Evolutionary conservation across 2,329 filamentous ascomycete genomes (phyloP).

Genomic region (Cordyceps cicadae): DNA sequence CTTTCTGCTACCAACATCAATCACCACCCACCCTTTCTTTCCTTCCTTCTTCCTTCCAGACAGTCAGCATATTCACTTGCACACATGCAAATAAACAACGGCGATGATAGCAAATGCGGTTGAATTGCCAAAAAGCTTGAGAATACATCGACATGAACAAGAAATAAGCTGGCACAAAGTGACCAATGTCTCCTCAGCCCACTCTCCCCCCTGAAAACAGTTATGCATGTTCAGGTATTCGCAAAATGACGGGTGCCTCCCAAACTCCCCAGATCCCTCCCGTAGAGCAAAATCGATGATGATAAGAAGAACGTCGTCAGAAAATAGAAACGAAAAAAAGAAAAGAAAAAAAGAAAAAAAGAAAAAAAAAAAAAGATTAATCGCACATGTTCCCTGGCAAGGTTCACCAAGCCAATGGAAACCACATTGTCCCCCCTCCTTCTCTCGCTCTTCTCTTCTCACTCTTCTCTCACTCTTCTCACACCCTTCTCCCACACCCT

Average conservation of each 20-base stretch:
- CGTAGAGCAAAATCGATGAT: not conserved
- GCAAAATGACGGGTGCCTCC: constrained; percentile 1
- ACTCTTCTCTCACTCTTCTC: too few relatives aligned
- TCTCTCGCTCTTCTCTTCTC: too few relatives aligned
- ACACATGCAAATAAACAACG: not conserved
- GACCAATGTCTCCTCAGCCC: not conserved
- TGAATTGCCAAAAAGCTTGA: not conserved
- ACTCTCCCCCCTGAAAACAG: not conserved
- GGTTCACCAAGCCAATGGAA: not conserved
- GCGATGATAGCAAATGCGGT: not conserved
- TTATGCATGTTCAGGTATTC: constrained; percentile 6
- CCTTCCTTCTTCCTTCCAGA: too few relatives aligned
- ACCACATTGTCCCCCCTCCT: too few relatives aligned
- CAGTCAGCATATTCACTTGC: not conserved
- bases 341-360: too few relatives aligned
- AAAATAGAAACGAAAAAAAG: too few relatives aligned
- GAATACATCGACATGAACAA: not conserved
- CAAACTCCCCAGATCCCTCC: constrained; percentile 1
- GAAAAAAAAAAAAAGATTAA: not conserved
- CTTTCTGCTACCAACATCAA: too few relatives aligned
- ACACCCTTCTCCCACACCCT: not conserved
- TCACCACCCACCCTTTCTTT: too few relatives aligned
- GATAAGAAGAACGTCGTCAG: not conserved
- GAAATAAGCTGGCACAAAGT: not conserved
- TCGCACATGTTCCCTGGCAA: not conserved